These are phyloP conservation scores for Amylocystis lapponica DNA, from an alignment of 768 basidiomycete genomes.

Conservation along the genomic window DNA sequence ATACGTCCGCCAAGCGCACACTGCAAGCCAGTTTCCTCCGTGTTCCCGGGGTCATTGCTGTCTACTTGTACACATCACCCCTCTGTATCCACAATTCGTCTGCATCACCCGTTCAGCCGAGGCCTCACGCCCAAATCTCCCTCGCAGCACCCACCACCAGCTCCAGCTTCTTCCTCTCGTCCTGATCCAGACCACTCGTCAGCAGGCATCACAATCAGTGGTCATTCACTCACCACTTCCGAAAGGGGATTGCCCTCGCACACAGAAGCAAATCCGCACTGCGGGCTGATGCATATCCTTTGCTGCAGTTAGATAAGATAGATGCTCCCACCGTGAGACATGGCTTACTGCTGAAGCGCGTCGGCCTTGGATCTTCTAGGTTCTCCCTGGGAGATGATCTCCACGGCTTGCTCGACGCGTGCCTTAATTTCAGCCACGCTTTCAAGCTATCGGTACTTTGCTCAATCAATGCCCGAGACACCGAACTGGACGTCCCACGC, in stretches of 20 bases:
- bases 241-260: conserved; percentile 38
- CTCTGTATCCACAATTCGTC: no score
- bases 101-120: not conserved
- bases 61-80: no score
- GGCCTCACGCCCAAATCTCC: conserved; percentile 27
- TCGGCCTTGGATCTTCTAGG: conserved; percentile 29
- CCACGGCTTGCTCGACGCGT: conserved; percentile 38
- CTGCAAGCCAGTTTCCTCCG: not conserved
- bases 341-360: conserved; percentile 32
- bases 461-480: conserved; percentile 5
- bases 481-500: no score
- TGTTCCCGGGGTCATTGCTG: no score
- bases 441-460: conserved; percentile 28
- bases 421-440: conserved; percentile 30
- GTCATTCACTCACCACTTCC: conserved; percentile 19
- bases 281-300: conserved; percentile 39
- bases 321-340: no score
- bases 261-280: conserved; percentile 46
- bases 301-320: conserved; percentile 1
- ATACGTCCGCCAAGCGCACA: not conserved
- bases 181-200: conserved; percentile 12
- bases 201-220: not conserved
- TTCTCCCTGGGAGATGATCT: conserved; percentile 30
- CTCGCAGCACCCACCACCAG: conserved; percentile 33
- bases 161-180: conserved; percentile 31